Conservation (phyloP, 257 asterid genomes). For the Salvia hispanica region DNA sequence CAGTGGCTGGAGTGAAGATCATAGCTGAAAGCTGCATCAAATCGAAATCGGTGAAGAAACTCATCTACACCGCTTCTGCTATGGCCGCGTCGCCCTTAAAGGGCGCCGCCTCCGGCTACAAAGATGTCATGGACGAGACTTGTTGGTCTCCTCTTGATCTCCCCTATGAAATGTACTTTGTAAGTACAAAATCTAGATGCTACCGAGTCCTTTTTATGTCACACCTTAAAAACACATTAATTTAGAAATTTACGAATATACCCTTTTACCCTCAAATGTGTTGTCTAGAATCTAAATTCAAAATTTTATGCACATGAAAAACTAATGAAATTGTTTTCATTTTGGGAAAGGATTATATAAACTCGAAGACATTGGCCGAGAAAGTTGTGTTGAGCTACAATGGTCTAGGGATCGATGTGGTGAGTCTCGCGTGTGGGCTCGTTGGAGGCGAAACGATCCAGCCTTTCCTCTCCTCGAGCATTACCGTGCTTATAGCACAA, state of each 20-base stretch:
- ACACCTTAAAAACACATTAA: no score
- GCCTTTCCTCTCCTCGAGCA: slow-evolving; percentile 35
- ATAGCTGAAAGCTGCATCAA: slow-evolving; percentile 40
- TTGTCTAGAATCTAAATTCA: no score
- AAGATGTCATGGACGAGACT: slow-evolving; percentile 51
- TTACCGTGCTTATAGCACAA: slow-evolving; percentile 32
- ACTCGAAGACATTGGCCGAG: slow-evolving; percentile 61
- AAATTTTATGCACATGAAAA: not conserved
- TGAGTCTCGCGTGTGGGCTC: slow-evolving; percentile 56
- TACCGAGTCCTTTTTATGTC: no score
- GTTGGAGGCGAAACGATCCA: slow-evolving; percentile 63
- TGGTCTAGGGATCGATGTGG: slow-evolving; percentile 49
- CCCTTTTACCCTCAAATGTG: no score
- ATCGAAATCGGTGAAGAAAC: slow-evolving; percentile 43
- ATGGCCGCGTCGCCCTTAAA: slow-evolving; percentile 50
- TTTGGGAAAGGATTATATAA: slow-evolving; percentile 42
- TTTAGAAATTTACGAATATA: no score
- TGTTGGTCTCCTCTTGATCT: slow-evolving; percentile 66
- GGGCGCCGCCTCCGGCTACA: slow-evolving; percentile 44
- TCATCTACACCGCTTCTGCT: slow-evolving; percentile 54
- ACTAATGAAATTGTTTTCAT: not conserved
- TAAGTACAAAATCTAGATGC: not conserved
- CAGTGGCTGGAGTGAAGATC: slow-evolving; percentile 46
- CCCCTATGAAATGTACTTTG: slow-evolving; percentile 24
- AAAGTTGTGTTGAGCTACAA: slow-evolving; percentile 48